A percentile compares a stretch with the other conserved stretches of the same genome.
Conservation (phyloP, 2,329 filamentous ascomycete genomes). For the Stachybotrys elegans region DNA sequence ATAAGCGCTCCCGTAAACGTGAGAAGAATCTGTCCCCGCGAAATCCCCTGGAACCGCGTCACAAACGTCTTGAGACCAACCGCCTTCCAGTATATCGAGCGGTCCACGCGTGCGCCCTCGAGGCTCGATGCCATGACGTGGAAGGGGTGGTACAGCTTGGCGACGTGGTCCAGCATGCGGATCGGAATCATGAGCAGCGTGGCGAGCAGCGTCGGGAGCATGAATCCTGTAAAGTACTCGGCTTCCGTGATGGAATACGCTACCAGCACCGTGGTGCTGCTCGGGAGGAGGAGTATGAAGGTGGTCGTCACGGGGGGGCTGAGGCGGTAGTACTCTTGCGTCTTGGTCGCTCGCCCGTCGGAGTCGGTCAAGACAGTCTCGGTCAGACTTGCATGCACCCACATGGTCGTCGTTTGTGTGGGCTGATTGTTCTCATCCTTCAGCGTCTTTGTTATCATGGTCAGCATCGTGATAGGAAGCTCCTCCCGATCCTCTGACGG, state of each 20-base stretch:
- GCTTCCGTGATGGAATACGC: neutral
- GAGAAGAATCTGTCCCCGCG: neutral
- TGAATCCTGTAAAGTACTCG: neutral
- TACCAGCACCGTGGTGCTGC: neutral
- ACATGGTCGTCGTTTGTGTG: neutral
- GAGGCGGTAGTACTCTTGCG: neutral
- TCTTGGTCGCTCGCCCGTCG: neutral
- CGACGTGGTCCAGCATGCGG: neutral
- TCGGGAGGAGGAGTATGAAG: neutral
- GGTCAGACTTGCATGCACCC: neutral
- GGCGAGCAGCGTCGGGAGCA: neutral
- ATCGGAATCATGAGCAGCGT: neutral
- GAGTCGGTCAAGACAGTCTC: neutral
- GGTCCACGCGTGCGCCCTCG: neutral
- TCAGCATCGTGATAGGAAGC: neutral
- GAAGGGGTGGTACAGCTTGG: neutral
- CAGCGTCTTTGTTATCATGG: neutral
- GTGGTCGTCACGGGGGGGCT: neutral
- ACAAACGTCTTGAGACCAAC: neutral
- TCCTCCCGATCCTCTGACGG: too few relatives aligned
- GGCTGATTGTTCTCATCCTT: neutral
- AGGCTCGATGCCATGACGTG: neutral
- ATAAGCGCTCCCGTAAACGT: neutral
- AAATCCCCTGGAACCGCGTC: neutral
- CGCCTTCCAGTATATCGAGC: neutral